Percentiles rank a stretch among this genome's conserved stretches.
Evolutionary conservation across 129 eudicot species (phyloP).

Genomic region (Kitagawia praeruptora): DNA sequence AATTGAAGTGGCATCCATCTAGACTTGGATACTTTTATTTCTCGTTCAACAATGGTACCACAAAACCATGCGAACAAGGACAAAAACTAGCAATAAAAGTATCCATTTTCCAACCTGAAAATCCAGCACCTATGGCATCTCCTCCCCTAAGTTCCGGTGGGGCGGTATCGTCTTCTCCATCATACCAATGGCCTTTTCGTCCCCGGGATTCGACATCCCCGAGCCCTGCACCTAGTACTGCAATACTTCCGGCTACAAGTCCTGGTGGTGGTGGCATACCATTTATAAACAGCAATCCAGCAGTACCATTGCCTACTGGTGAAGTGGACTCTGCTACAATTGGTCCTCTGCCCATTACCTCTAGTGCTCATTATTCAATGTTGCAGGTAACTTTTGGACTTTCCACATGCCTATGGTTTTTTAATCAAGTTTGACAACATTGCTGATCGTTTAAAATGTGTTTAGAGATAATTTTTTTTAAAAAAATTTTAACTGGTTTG

Average conservation of each 20-base stretch:
- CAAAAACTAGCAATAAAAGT: constrained; percentile 68
- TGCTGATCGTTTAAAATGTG: background rate
- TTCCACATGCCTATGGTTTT: background rate
- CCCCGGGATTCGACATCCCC: constrained; percentile 57
- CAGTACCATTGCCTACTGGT: constrained; percentile 89
- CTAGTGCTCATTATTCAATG: constrained; percentile 15
- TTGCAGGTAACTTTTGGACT: constrained; percentile 32
- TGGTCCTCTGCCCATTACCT: constrained; percentile 46
- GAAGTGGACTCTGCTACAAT: constrained; percentile 89
- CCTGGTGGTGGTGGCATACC: constrained; percentile 57
- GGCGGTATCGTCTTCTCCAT: constrained; percentile 66
- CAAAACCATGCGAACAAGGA: constrained; percentile 46
- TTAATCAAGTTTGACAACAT: background rate
- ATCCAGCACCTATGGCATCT: constrained; percentile 30
- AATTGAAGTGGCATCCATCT: constrained; percentile 75
- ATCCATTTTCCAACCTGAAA: constrained; percentile 37
- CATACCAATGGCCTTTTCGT: constrained; percentile 81
- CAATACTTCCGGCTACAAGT: constrained; percentile 24
- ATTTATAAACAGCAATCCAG: constrained; percentile 84
- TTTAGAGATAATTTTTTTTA: background rate
- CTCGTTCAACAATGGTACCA: constrained; percentile 67
- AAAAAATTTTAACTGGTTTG: background rate
- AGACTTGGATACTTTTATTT: constrained; percentile 77
- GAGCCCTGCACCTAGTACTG: constrained; percentile 50
- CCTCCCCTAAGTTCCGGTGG: constrained; percentile 45